These are phyloP conservation scores for Tilletia caries DNA, from an alignment of 1,284 basidiomycete genomes.

Conservation along the genomic window DNA sequence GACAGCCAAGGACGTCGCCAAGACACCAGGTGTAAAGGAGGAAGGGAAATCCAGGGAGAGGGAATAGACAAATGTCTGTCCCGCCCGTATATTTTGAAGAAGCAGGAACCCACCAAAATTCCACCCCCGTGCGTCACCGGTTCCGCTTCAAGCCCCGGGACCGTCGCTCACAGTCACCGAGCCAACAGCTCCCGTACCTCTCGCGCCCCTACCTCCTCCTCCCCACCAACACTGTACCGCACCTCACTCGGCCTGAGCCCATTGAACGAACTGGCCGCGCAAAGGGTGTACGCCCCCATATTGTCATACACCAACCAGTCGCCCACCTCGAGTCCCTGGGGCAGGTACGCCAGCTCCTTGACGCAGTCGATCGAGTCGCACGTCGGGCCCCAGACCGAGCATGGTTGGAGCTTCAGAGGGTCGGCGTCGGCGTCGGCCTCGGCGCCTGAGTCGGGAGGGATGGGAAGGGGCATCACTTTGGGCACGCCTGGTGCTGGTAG, in stretches of 20 bases:
- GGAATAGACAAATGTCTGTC: too few relatives aligned
- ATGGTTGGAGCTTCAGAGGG: constrained; percentile 52
- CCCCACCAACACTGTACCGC: constrained; percentile 55
- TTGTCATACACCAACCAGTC: constrained; percentile 88
- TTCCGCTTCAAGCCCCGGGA: too few relatives aligned
- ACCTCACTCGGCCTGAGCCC: constrained; percentile 59
- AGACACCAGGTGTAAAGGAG: too few relatives aligned
- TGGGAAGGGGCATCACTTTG: neutral
- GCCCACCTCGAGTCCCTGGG: constrained; percentile 57
- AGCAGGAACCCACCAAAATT: too few relatives aligned
- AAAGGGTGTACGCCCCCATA: constrained; percentile 92
- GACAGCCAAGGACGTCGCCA: too few relatives aligned
- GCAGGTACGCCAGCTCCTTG: constrained; percentile 38
- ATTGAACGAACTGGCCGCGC: constrained; percentile 83
- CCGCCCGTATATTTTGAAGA: too few relatives aligned
- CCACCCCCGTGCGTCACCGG: too few relatives aligned
- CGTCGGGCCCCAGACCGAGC: constrained; percentile 65
- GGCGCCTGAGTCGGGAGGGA: constrained; percentile 4
- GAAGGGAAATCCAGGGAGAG: too few relatives aligned
- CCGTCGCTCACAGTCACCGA: neutral
- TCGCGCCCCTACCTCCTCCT: neutral
- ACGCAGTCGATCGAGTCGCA: constrained; percentile 82
- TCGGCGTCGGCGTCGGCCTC: neutral
- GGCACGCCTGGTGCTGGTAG: constrained; percentile 39
- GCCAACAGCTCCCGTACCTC: neutral